Conservation (phyloP, 768 basidiomycete species). For the Rhodotorula graminis region DNA sequence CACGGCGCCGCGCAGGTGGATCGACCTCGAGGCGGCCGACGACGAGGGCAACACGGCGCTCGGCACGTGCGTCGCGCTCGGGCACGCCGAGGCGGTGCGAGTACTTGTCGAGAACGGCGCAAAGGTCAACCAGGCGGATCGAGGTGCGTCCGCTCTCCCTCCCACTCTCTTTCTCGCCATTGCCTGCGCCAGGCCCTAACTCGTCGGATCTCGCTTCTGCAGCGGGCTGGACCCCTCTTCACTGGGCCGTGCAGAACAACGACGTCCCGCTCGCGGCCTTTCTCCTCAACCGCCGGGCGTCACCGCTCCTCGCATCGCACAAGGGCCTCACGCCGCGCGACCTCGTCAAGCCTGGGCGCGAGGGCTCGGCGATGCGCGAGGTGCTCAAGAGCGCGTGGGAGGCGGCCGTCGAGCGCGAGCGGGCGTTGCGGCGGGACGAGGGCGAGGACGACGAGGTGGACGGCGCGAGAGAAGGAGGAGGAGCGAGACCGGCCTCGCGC, state of each 20-base stretch:
- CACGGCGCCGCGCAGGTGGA: constrained; percentile 30
- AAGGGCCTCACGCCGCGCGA: constrained; percentile 81
- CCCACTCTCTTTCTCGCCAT: not conserved
- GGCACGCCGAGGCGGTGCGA: constrained; percentile 40
- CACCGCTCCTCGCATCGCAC: constrained; percentile 68
- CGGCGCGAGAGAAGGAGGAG: not conserved
- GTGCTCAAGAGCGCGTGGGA: constrained; percentile 85
- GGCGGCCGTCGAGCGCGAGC: constrained; percentile 55
- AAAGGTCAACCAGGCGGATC: constrained; percentile 33
- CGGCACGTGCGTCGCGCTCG: constrained; percentile 33
- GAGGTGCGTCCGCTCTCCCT: constrained; percentile 10
- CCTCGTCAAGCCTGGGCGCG: constrained; percentile 73
- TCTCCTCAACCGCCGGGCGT: constrained; percentile 86
- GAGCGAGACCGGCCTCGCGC: not conserved
- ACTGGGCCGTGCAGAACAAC: constrained; percentile 80
- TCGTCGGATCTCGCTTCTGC: not conserved
- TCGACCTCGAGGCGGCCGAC: constrained; percentile 36
- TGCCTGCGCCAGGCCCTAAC: no score
- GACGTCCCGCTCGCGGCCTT: constrained; percentile 88
- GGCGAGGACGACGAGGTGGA: constrained; percentile 47
- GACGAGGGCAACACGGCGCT: constrained; percentile 41
- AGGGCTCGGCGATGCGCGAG: constrained; percentile 78
- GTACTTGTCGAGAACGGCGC: constrained; percentile 41
- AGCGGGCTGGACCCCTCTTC: constrained; percentile 95
- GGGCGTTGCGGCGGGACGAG: constrained; percentile 57